Conservation (phyloP, 164 flowering plant genomes). For the Magnolia officinalis region DNA sequence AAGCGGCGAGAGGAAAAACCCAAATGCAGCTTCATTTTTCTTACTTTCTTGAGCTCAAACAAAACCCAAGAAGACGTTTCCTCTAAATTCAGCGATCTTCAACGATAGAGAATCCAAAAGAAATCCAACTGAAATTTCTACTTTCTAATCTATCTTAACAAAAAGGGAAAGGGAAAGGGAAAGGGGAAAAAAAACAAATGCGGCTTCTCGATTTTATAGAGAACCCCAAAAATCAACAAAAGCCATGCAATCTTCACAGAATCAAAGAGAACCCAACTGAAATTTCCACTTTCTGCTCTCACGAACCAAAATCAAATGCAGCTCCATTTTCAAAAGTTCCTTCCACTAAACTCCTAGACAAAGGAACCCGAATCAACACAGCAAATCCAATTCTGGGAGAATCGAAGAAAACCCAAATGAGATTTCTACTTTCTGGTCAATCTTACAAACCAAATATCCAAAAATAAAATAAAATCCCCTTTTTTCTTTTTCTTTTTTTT, state of each 20-base stretch:
- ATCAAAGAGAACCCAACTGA: background rate
- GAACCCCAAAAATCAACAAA: background rate
- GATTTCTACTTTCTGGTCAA: background rate
- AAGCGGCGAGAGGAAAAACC: background rate
- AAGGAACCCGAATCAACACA: background rate
- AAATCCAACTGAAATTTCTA: background rate
- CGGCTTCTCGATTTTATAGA: background rate
- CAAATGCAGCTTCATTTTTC: constrained; percentile 1
- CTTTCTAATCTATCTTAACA: background rate
- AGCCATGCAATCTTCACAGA: background rate
- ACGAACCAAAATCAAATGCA: background rate
- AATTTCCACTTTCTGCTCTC: background rate
- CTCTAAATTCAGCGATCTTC: background rate
- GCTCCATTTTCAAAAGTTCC: background rate
- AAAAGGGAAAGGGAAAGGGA: background rate
- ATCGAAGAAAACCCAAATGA: background rate
- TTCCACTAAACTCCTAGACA: background rate
- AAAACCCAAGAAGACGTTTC: background rate
- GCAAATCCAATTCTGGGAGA: background rate
- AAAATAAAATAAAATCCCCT: background rate
- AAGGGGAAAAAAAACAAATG: background rate
- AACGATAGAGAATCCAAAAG: background rate
- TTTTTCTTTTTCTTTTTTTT: background rate
- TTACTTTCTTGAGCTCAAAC: background rate
- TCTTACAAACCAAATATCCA: background rate